Evolutionary conservation across 495 filamentous ascomycete genomes (phyloP).

Genomic region (Penicillium malachiteum): DNA sequence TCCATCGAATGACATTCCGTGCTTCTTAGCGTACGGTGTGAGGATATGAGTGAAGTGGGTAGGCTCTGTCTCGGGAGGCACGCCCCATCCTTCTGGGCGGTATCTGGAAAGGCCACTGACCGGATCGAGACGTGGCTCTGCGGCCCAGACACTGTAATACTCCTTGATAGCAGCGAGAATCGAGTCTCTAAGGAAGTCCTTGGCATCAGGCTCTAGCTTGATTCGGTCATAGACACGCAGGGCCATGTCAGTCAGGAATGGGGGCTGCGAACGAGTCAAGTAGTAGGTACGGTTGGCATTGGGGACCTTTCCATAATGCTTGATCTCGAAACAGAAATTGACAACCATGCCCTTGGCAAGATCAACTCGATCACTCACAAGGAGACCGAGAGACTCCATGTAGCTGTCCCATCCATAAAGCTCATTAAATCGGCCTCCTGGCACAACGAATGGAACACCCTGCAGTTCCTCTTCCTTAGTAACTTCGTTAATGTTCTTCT

Average conservation of each 20-base stretch:
- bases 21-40: constrained; percentile 80
- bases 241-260: constrained; percentile 97
- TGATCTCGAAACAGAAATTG: constrained; percentile 97
- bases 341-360: constrained; percentile 89
- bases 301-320: constrained; percentile 96
- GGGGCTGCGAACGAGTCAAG: constrained; percentile 87
- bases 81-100: constrained; percentile 80
- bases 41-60: constrained; percentile 85
- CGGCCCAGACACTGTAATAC: constrained; percentile 88
- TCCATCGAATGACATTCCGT: constrained; percentile 74
- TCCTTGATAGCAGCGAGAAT: constrained; percentile 95
- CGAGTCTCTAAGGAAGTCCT: constrained; percentile 74
- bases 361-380: constrained; percentile 76
- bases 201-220: constrained; percentile 69
- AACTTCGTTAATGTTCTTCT: constrained; percentile 60
- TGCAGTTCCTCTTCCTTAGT: constrained; percentile 64
- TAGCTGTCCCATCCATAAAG: constrained; percentile 98
- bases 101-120: constrained; percentile 86
- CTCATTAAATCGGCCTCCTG: constrained; percentile 95
- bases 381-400: constrained; percentile 86
- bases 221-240: constrained; percentile 86
- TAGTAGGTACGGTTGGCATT: constrained; percentile 98
- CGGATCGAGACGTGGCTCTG: constrained; percentile 73
- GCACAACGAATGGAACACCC: constrained; percentile 94
- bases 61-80: constrained; percentile 92